These are phyloP conservation scores for Diaporthe helianthi DNA, from an alignment of 2,329 filamentous ascomycete species.

Conservation along the genomic window DNA sequence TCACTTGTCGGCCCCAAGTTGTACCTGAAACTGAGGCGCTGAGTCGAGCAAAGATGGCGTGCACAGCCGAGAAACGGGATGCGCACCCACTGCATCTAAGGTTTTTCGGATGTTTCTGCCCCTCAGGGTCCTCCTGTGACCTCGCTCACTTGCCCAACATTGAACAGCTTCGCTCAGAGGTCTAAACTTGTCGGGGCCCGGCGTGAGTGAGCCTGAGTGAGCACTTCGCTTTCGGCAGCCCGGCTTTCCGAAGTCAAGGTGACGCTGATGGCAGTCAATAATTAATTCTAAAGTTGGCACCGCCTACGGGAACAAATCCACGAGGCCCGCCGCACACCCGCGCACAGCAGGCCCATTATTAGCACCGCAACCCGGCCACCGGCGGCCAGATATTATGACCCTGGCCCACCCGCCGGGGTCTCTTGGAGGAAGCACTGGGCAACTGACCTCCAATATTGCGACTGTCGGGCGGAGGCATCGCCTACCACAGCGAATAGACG, in stretches of 20 bases:
- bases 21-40: constrained; percentile 3
- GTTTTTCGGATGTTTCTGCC: constrained; percentile 19
- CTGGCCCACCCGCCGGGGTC: constrained; percentile 18
- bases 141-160: no score
- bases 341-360: background rate
- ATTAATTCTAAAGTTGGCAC: constrained; percentile 14
- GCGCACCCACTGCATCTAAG: background rate
- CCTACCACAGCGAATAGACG: constrained; percentile 14
- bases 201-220: constrained; percentile 19
- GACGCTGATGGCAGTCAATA: constrained; percentile 10
- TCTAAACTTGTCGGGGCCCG: background rate
- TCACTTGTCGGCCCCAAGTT: background rate
- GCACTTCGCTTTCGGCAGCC: constrained; percentile 13
- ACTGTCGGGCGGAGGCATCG: constrained; percentile 25
- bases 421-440: constrained; percentile 12
- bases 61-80: background rate
- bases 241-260: constrained; percentile 11
- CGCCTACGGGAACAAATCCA: constrained; percentile 3
- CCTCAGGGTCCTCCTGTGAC: constrained; percentile 1
- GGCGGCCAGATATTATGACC: constrained; percentile 16
- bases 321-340: constrained; percentile 1
- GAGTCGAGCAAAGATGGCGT: constrained; percentile 6
- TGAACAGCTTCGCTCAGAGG: background rate
- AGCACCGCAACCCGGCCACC: constrained; percentile 12
- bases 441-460: constrained; percentile 26